Conservation (phyloP, 495 filamentous ascomycete genomes). For the Podospora comata region DNA sequence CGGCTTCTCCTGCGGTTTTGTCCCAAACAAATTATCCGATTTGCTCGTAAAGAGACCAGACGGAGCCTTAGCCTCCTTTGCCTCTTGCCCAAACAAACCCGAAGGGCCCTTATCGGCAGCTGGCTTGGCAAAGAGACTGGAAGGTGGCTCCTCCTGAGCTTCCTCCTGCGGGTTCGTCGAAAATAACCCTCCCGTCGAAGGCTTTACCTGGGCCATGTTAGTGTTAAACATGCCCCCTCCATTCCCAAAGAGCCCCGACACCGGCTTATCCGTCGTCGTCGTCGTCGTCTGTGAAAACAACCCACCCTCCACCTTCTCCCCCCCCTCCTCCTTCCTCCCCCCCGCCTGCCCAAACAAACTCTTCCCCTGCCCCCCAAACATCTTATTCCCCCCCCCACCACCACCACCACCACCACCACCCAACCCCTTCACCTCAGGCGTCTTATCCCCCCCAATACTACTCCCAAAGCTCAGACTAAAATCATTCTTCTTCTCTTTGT, state of each 20-base stretch:
- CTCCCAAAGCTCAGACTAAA: slow-evolving; percentile 2
- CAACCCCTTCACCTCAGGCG: slow-evolving; percentile 11
- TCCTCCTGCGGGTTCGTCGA: background rate
- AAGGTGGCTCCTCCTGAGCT: background rate
- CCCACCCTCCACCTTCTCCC: background rate
- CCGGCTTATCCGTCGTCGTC: no score
- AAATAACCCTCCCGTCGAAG: no score
- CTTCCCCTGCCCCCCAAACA: background rate
- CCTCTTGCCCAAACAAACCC: background rate
- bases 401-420: background rate
- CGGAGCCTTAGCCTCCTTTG: no score
- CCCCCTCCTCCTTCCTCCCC: background rate
- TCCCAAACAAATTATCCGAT: background rate
- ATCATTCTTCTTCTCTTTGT: slow-evolving; percentile 6
- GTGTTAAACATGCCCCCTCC: no score
- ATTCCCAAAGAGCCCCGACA: no score
- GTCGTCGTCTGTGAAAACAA: background rate
- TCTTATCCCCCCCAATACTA: background rate
- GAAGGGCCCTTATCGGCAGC: background rate
- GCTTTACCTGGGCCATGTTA: no score
- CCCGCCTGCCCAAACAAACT: background rate
- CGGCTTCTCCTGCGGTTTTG: background rate
- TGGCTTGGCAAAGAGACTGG: background rate
- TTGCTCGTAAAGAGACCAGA: no score
- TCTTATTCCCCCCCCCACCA: background rate